Evolutionary conservation across 2,329 filamentous ascomycete species (phyloP), one percentile per base, ranked within the genome.

Genomic region (Fusarium incarnatum): DNA sequence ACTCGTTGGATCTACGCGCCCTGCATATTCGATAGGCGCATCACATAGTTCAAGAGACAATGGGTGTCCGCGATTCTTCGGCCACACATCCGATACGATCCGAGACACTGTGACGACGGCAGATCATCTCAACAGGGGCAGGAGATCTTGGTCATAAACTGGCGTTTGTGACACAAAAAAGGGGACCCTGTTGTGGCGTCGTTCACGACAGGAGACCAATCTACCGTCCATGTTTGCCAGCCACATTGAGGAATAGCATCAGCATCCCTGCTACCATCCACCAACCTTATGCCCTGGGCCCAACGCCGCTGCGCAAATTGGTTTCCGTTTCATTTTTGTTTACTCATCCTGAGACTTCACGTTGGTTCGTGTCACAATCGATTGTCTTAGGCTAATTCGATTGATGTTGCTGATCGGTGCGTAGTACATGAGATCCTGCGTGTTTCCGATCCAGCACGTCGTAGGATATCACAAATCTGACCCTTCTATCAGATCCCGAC

Each of bases 381-480:
- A 53, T 41, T 55, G 52, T 57, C 45, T 37, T 54, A 44, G 25
- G 27, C 34, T 56, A 25, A 34, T 40, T 54, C 52, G 48, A 52
- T 40, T 44, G 32, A 37, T 53, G 50, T 22, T 37, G 49, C 42
- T 34, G 27, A 37, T 34, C 23, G 60, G 71, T 74, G 18, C 34
- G 34, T 37, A 60, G n/a, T 52, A 75, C 72, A 41, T 56, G 63
- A 73, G 71, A 75, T 75, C 64, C 62, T 50, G 65, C 57, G 65
- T 67, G 56, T 49, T 56, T 47, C 60, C 65, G 73, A 75, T 75
- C 68, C 72, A 73, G 73, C 70, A 72, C 57, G 25, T 64, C 50
- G 54, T 59, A 52, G 42, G 58, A 50, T 66, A 57, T 44, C 56
- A 59, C 61, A 41, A 54, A 50, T 22, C 66, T 70, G 18, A 27